phyloP scores from a whole-genome alignment of 345 rosid species.

The Eucalyptus sp. region DNA sequence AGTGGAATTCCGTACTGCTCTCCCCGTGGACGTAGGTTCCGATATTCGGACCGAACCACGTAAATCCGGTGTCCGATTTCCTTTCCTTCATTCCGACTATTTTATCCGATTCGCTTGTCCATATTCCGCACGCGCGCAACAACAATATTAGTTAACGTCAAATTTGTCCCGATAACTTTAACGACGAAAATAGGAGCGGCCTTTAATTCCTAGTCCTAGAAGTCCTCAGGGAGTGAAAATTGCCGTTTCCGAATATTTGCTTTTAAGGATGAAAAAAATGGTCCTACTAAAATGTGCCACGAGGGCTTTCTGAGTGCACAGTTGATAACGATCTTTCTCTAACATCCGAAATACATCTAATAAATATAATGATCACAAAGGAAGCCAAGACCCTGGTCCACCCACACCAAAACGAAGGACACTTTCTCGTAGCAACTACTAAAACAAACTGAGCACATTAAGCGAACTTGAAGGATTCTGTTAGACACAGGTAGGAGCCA shows the following conservation, averaged over 20 bases:
- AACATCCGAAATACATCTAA: neutral
- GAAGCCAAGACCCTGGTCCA: neutral
- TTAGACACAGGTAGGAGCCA: neutral
- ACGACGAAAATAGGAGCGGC: neutral
- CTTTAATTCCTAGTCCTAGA: neutral
- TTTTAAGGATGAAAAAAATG: neutral
- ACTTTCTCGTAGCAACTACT: neutral
- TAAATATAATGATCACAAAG: neutral
- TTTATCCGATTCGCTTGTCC: too few species aligned
- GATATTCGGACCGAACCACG: too few species aligned
- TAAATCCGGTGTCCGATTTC: too few species aligned
- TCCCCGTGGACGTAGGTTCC: too few species aligned
- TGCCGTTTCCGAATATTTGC: neutral
- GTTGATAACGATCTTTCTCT: neutral
- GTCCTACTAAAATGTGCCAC: neutral
- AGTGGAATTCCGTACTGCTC: too few species aligned
- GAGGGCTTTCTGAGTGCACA: neutral
- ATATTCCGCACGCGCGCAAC: too few species aligned
- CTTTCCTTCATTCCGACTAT: too few species aligned
- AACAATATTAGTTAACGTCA: neutral
- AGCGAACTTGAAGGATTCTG: neutral
- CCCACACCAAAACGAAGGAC: neutral
- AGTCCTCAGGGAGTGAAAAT: neutral
- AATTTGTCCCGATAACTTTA: neutral
- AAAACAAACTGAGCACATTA: neutral